Conservation (phyloP, 805 yeast genomes). For the Dipodascus geniculatus region DNA sequence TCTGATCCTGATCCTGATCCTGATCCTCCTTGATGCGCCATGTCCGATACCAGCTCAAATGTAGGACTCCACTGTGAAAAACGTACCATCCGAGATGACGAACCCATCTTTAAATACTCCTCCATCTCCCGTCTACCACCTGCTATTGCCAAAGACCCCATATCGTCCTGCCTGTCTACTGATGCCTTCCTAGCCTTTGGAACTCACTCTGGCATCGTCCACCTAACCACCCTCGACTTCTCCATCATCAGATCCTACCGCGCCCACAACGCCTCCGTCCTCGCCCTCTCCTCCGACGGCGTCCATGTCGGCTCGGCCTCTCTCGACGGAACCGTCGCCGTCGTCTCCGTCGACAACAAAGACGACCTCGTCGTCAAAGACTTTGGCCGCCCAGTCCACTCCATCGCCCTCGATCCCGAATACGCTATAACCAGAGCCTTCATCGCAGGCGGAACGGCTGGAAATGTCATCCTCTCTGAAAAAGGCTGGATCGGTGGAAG, state of each 20-base stretch:
- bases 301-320: slow-evolving; percentile 74
- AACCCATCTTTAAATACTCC: neutral
- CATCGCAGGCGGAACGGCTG: slow-evolving; percentile 83
- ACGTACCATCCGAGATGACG: neutral
- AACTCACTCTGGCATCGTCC: slow-evolving; percentile 78
- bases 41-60: neutral
- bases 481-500: slow-evolving; percentile 83
- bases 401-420: slow-evolving; percentile 67
- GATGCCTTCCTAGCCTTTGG: slow-evolving; percentile 65
- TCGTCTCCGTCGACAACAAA: slow-evolving; percentile 56
- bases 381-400: slow-evolving; percentile 78
- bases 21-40: no score
- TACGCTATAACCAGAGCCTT: slow-evolving; percentile 54
- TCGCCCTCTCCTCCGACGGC: slow-evolving; percentile 66
- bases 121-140: neutral
- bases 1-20: neutral
- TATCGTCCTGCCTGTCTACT: slow-evolving; percentile 55
- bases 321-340: slow-evolving; percentile 84
- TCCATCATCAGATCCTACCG: slow-evolving; percentile 57
- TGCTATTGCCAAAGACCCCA: slow-evolving; percentile 42
- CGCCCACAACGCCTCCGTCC: slow-evolving; percentile 77
- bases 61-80: neutral
- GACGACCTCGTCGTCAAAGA: slow-evolving; percentile 63
- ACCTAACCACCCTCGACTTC: slow-evolving; percentile 50
- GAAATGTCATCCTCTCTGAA: slow-evolving; percentile 62